phyloP scores from a whole-genome alignment of 768 basidiomycete species.

The Suillus weaverae region DNA sequence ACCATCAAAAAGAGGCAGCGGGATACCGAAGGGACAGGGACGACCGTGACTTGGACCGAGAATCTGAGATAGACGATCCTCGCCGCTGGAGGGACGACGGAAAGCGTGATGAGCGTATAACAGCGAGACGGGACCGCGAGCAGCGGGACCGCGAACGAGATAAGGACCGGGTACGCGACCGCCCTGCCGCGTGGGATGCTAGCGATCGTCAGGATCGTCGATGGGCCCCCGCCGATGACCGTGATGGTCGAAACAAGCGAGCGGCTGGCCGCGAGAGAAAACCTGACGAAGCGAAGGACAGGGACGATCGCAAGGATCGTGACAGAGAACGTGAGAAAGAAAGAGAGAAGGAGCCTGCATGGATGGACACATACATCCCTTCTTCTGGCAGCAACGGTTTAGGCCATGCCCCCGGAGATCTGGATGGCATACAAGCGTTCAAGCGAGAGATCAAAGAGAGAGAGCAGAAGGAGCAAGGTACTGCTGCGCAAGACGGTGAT shows the following conservation, averaged over 20 bases:
- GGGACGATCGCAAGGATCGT: slow-evolving; percentile 49
- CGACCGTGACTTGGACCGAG: slow-evolving; percentile 45
- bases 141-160: slow-evolving; percentile 31
- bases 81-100: slow-evolving; percentile 84
- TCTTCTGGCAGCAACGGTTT: slow-evolving; percentile 56
- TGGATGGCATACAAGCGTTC: slow-evolving; percentile 86
- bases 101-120: slow-evolving; percentile 73
- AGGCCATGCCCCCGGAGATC: slow-evolving; percentile 58
- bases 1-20: slow-evolving; percentile 14
- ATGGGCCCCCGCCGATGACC: slow-evolving; percentile 67
- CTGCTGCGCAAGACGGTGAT: slow-evolving; percentile 17
- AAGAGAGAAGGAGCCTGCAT: slow-evolving; percentile 85
- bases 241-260: slow-evolving; percentile 64
- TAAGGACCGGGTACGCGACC: slow-evolving; percentile 43
- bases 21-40: slow-evolving; percentile 31
- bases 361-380: slow-evolving; percentile 90
- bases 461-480: slow-evolving; percentile 49
- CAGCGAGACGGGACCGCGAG: slow-evolving; percentile 58
- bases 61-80: slow-evolving; percentile 61
- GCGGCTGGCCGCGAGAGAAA: slow-evolving; percentile 59
- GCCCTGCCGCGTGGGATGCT: slow-evolving; percentile 48
- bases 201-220: slow-evolving; percentile 47
- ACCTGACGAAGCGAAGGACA: slow-evolving; percentile 42
- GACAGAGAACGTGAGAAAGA: slow-evolving; percentile 52
- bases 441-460: slow-evolving; percentile 83